These are phyloP conservation scores for Taiozyma sp. DNA, from an alignment of 1,139 yeast species.

Conservation along the genomic window DNA sequence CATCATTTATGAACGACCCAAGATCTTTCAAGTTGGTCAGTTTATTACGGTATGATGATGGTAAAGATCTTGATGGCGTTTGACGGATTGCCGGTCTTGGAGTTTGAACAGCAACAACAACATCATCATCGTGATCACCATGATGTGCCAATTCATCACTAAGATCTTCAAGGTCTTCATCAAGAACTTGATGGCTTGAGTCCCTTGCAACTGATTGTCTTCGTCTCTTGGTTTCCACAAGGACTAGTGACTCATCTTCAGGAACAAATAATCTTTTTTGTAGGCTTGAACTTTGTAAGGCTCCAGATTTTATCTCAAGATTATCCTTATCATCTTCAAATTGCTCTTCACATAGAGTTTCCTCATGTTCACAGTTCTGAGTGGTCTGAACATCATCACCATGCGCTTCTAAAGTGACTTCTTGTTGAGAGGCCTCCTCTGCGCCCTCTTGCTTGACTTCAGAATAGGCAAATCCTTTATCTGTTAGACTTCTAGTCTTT, in stretches of 20 bases:
- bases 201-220: background rate
- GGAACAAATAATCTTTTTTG: background rate
- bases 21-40: background rate
- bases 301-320: background rate
- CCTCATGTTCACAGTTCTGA: background rate
- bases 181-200: background rate
- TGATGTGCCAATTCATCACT: background rate
- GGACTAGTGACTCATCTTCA: background rate
- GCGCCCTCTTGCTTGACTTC: background rate
- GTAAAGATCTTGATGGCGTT: background rate
- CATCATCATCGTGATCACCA: background rate
- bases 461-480: conserved; percentile 1
- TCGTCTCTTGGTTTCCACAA: background rate
- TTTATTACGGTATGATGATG: background rate
- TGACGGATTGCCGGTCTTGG: background rate
- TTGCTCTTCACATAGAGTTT: background rate
- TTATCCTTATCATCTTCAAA: background rate
- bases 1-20: conserved; percentile 6
- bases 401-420: background rate
- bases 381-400: background rate
- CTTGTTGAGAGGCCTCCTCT: background rate
- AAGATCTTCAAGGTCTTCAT: background rate
- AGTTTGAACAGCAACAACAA: background rate
- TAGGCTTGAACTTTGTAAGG: background rate
- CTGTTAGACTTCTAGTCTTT: background rate